Percentiles rank a stretch among this genome's conserved stretches.
phyloP scores from a whole-genome alignment of 495 filamentous ascomycete species.

The Neurospora sp. region DNA sequence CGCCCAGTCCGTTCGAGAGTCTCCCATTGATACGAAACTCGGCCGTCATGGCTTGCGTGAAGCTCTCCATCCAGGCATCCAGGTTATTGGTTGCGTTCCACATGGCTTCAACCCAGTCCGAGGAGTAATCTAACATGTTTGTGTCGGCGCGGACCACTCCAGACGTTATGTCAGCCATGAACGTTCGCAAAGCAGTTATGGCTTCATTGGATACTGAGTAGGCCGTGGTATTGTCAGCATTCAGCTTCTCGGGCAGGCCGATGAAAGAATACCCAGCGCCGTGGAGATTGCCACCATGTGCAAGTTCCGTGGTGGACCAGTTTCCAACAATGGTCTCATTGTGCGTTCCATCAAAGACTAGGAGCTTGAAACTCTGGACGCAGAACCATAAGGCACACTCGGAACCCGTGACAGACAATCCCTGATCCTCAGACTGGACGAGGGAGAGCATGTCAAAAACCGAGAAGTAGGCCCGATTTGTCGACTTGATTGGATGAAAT shows the following conservation, averaged over 20 bases:
- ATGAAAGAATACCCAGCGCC: slow-evolving; percentile 21
- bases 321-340: slow-evolving; percentile 13
- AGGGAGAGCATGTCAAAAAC: slow-evolving; percentile 26
- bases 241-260: slow-evolving; percentile 20
- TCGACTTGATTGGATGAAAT: slow-evolving; percentile 3
- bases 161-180: slow-evolving; percentile 21
- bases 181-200: slow-evolving; percentile 15
- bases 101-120: slow-evolving; percentile 32
- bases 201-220: slow-evolving; percentile 23
- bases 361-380: slow-evolving; percentile 19
- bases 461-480: slow-evolving; percentile 20
- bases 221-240: slow-evolving; percentile 13
- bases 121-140: slow-evolving; percentile 21
- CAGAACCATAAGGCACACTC: slow-evolving; percentile 32
- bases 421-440: slow-evolving; percentile 8
- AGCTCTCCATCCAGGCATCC: slow-evolving; percentile 18
- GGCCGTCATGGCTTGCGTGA: slow-evolving; percentile 24
- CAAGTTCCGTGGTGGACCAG: slow-evolving; percentile 20
- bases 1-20: not conserved
- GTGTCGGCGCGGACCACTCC: slow-evolving; percentile 19
- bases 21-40: slow-evolving; percentile 22
- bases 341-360: slow-evolving; percentile 16
- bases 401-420: not conserved
- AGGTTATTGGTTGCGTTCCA: slow-evolving; percentile 20
- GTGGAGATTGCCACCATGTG: slow-evolving; percentile 6